phyloP scores from a whole-genome alignment of 306 rosid species.

The Corylus avellana region DNA sequence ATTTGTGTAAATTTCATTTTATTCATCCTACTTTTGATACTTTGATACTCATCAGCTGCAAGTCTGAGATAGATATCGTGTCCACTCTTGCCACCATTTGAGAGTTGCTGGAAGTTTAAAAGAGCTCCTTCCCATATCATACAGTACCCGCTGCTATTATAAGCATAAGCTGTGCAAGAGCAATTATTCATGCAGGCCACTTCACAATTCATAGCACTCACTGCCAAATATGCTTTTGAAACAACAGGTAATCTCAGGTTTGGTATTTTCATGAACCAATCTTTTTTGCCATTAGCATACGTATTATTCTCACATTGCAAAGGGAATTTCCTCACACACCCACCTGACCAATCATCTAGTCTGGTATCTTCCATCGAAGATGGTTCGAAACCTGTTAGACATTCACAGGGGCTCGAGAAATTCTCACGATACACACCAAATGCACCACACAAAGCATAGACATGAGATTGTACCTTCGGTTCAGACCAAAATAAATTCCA shows the following conservation, averaged over 20 bases:
- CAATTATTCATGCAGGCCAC: neutral
- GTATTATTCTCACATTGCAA: neutral
- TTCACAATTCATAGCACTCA: neutral
- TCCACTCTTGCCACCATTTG: neutral
- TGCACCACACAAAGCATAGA: neutral
- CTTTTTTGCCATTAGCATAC: neutral
- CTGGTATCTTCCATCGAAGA: neutral
- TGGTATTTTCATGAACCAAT: neutral
- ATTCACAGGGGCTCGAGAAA: neutral
- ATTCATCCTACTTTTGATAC: neutral
- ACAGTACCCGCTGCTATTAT: neutral
- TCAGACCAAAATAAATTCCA: neutral
- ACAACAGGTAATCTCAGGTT: neutral
- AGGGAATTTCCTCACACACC: constrained; percentile 1
- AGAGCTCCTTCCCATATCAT: neutral
- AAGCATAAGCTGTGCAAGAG: neutral
- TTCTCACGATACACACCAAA: neutral
- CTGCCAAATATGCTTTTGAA: neutral
- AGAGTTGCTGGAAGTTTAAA: neutral
- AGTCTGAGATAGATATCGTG: constrained; percentile 1
- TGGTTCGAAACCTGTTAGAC: neutral
- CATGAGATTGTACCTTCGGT: neutral
- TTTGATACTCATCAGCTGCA: neutral
- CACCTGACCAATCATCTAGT: neutral
- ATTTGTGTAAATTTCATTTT: neutral